Conservation (phyloP, 345 rosid genomes). For the Stellera chamaejasme region DNA sequence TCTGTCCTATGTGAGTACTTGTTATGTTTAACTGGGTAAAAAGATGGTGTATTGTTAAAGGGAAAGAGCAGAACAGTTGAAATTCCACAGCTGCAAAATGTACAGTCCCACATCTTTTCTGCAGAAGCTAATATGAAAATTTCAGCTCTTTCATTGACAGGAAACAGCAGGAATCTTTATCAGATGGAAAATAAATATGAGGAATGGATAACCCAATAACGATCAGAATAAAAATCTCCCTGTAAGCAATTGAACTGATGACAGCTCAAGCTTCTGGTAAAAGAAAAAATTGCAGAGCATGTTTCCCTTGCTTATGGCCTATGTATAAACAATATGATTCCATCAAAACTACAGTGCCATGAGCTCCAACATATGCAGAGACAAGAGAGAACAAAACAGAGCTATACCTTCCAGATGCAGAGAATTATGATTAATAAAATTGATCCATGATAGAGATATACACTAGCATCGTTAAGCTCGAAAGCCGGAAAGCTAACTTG, state of each 20-base stretch:
- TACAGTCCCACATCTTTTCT: no score
- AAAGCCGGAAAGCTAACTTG: conserved; percentile 24
- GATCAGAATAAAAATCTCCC: neutral
- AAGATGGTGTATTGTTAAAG: no score
- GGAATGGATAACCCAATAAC: no score
- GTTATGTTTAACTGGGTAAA: no score
- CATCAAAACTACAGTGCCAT: neutral
- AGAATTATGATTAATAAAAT: conserved; percentile 13
- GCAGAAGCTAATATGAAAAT: no score
- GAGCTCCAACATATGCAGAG: conserved; percentile 2
- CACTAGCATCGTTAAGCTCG: conserved; percentile 53
- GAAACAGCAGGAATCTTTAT: no score
- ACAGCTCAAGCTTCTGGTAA: conserved; percentile 15
- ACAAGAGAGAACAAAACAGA: neutral
- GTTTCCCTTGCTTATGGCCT: neutral
- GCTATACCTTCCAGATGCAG: conserved; percentile 10
- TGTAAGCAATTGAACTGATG: conserved; percentile 13
- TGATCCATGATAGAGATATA: conserved; percentile 42
- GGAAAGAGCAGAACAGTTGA: no score
- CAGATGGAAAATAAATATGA: no score
- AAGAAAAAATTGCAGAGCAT: neutral
- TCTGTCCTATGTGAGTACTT: no score
- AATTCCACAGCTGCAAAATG: no score
- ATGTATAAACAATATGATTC: neutral
- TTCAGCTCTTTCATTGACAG: no score